Conservation (phyloP, 139 green algal genomes). For the Chlorella vulgaris region DNA sequence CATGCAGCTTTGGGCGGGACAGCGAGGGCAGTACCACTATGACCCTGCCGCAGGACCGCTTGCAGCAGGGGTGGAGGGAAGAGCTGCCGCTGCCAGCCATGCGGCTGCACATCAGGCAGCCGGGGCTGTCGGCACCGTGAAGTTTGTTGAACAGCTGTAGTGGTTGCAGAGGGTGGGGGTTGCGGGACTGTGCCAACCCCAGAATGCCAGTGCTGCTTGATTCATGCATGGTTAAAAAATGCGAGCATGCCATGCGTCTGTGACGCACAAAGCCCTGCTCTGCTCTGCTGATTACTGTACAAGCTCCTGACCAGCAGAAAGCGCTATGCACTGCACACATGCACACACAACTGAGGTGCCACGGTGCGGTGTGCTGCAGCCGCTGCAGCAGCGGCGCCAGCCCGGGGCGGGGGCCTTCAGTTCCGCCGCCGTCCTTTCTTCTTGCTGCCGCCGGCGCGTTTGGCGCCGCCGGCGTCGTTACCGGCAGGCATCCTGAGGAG, state of each 20-base stretch:
- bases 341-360: neutral
- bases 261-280: too few species aligned
- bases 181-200: neutral
- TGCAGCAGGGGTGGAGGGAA: neutral
- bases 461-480: neutral
- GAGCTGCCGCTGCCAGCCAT: constrained; percentile 1
- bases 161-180: neutral
- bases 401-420: neutral
- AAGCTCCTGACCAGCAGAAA: too few species aligned
- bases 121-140: neutral
- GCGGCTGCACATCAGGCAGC: neutral
- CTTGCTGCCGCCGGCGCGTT: constrained; percentile 5
- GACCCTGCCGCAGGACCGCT: neutral
- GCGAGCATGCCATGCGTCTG: too few species aligned
- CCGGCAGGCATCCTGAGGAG: too few species aligned
- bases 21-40: constrained; percentile 14
- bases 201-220: too few species aligned
- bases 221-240: too few species aligned
- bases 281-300: too few species aligned
- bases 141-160: neutral
- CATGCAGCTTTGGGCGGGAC: constrained; percentile 23
- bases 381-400: neutral
- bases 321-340: too few species aligned
- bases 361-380: neutral
- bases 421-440: constrained; percentile 17